These are phyloP conservation scores for Eremothecium coryli DNA, from an alignment of 1,139 yeast genomes.

Conservation along the genomic window DNA sequence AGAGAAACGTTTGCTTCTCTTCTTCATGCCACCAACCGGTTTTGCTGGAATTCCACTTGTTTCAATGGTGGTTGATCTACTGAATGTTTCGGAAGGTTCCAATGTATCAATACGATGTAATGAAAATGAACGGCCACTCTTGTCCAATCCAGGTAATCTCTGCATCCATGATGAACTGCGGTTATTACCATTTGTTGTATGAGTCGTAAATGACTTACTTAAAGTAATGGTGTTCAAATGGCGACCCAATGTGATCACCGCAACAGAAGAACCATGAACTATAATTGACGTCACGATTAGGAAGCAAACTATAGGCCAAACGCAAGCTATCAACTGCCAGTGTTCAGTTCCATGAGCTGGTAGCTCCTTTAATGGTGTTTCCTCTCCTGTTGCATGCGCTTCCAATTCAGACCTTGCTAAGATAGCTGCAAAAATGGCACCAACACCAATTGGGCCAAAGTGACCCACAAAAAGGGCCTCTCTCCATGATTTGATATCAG, in stretches of 20 bases:
- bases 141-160: slow-evolving; percentile 73
- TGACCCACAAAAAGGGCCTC: slow-evolving; percentile 95
- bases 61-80: slow-evolving; percentile 36
- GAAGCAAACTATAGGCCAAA: slow-evolving; percentile 91
- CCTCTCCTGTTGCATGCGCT: slow-evolving; percentile 37
- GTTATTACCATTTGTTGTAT: slow-evolving; percentile 52
- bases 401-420: slow-evolving; percentile 77
- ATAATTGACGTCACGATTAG: slow-evolving; percentile 77
- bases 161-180: slow-evolving; percentile 69
- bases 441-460: slow-evolving; percentile 98
- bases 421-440: slow-evolving; percentile 86
- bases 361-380: slow-evolving; percentile 48
- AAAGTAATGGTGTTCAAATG: slow-evolving; percentile 87
- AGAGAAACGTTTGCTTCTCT: slow-evolving; percentile 38
- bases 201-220: slow-evolving; percentile 79
- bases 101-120: slow-evolving; percentile 71
- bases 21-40: slow-evolving; percentile 71
- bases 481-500: slow-evolving; percentile 89
- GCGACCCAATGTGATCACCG: slow-evolving; percentile 82
- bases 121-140: slow-evolving; percentile 65
- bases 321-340: slow-evolving; percentile 58
- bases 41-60: slow-evolving; percentile 62
- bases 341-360: slow-evolving; percentile 50
- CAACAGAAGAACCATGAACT: slow-evolving; percentile 95
- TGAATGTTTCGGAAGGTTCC: slow-evolving; percentile 29